These are phyloP conservation scores for Mucor lusitanicus DNA, from an alignment of 371 early-diverging fungal species.

Conservation along the genomic window DNA sequence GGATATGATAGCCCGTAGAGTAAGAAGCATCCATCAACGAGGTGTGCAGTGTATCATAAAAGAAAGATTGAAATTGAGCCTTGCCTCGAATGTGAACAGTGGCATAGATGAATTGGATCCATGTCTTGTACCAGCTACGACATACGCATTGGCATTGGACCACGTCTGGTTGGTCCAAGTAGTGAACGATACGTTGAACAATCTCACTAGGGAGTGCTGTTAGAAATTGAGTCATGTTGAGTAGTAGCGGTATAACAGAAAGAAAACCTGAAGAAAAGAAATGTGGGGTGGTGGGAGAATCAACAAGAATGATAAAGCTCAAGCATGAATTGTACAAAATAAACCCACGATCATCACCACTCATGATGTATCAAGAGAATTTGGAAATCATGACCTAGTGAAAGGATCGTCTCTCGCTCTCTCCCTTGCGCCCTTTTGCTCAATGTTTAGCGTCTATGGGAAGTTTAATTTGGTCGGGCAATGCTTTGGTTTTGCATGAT, in stretches of 20 bases:
- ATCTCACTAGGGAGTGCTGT: not conserved
- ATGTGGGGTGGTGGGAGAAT: no score
- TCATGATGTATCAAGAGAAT: not conserved
- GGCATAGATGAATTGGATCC: not conserved
- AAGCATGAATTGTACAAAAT: not conserved
- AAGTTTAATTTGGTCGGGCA: not conserved
- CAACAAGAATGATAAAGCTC: not conserved
- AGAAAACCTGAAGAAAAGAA: no score
- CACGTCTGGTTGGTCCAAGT: not conserved
- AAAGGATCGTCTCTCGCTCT: not conserved
- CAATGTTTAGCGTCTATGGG: not conserved
- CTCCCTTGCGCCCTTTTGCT: not conserved
- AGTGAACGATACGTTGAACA: not conserved
- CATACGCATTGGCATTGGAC: not conserved
- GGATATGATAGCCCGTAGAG: conserved; percentile 7
- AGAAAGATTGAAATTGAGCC: not conserved
- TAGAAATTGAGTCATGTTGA: not conserved
- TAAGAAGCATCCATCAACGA: not conserved
- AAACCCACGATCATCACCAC: not conserved
- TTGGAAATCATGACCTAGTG: not conserved
- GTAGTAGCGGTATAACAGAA: not conserved
- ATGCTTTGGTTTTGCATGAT: not conserved
- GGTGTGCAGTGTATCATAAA: not conserved
- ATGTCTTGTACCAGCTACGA: not conserved
- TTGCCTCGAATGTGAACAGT: not conserved